Base-by-base conservation (phyloP, 305 asterid genomes). In the Rubia balearica region DNA sequence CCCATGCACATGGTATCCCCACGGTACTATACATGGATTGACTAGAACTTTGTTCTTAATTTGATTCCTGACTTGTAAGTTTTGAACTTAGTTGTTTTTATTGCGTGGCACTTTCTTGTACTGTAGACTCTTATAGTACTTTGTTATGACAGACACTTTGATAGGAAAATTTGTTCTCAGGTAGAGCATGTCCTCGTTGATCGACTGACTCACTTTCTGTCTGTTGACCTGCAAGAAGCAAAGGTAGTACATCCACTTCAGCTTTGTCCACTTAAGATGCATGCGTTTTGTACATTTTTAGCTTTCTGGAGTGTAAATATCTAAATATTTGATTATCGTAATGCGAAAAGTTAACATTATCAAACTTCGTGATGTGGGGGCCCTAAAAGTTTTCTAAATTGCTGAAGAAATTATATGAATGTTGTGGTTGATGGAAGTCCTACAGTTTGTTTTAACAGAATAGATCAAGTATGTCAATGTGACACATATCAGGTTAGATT, bases 171-270 rank as follows among this genome's bases (percentile, higher is more conserved):
- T 63, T 62, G 33, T 71, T 76, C 83, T 76, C 89, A 94, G 99
- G 98, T 91, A 68, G 99, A 94, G 79, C 99, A 94, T 83, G 96
- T 91, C 73, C 94, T 94, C 21, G 89, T 94, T 68, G 98, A 90
- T 78, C 98, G 97, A 17, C 75, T 94, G 80, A 79, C 88, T 77
- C 94, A 91, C 72, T 89, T 94, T 81, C 75, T 94, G 74, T 74
- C 97, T 11, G 85, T 83, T 74, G 99, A 91, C 88, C 75, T 94
- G 86, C 99, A 87, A 78, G 97, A 88, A 74, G 90, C 93, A 72
- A 94, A 94, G 99, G 99, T 94, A 83, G 24, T 64, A 66, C n/a
- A 46, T 38, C 51, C 22, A 57, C 59, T 56, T 33, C 19, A 53
- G 49, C 33, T 38, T 51, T 53, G 19, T 53, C n/a, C 11, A 24